Base-by-base conservation (phyloP, 1,139 yeast genomes). In the Fermentozyma sake region DNA sequence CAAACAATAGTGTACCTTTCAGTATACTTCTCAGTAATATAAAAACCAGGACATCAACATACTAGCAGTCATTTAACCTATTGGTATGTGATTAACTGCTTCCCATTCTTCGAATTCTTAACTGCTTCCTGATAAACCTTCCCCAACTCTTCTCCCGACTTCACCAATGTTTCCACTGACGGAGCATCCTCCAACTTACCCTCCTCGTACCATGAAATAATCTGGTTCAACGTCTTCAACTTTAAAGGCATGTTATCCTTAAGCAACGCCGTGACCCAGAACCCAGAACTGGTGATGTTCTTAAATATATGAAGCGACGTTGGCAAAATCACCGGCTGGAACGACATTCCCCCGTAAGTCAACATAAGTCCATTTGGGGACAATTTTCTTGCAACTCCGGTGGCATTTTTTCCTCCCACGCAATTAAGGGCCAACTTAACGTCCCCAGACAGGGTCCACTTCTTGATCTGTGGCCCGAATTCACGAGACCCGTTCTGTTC, bases 311-410 rank as follows among this genome's bases (percentile, higher is more conserved):
- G 84, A 36, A 85, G 61, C 1, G 95, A 76, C 1, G 96, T 86
- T 22, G 97, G 96, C 34, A 91, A 58, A 11, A 76, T 72, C 14
- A 93, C 93, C 3, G 98, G 98, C 58, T 86, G 91, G 66, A 79
- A 79, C 5, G 97, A 85, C 98, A 91, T 91, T 27, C 96, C 98
- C 16, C 99, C 99, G 51, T 91, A 91, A 1, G 98, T 87, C 45
- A 84, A 76, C 68, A 91, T 67, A 38, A 82, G 68, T 16, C 87
- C 85, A 37, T 75, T 69, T 12, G 59, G 50, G 28, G 73, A 76
- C 38, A 91, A 68, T 50, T 87, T 87, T 41, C 96, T 72, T 6
- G 95, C 91, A 42, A 91, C 66, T 23, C 80, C 79, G 2, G 95
- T 69, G 22, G 87, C 73, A 20, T 86, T 79, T 40, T 81, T 72